Base-by-base conservation (phyloP, 441 rosid genomes). In the Syzygium malaccense region DNA sequence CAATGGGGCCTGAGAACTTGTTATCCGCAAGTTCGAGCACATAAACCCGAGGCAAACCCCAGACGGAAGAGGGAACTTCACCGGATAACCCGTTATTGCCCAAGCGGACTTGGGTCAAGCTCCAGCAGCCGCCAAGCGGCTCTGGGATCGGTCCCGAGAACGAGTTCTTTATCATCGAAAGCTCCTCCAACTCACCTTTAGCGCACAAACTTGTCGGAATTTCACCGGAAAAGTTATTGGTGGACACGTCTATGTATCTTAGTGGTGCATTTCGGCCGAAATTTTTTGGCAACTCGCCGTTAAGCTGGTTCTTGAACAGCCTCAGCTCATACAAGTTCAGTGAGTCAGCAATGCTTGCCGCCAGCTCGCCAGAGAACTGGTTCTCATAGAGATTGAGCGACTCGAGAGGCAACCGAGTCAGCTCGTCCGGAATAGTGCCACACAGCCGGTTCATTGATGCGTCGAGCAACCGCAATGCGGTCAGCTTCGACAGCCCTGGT, bases 361-460 rank as follows among this genome's bases (percentile, higher is more conserved):
- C 98, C 86, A 98, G 60, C 80, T 90, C 92, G 25, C 99, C 99
- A 86, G 92, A 92, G 33, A 98, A 92, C 4, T 78, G 78, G 86
- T 98, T 98, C 91, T 96, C 96, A 88, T 96, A 97, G 19, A 98
- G 97, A 89, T 94, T 96, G 92, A 98, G 95, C 90, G 98, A 95
- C 90, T 95, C 96, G 45, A 97, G 92, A 13, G 94, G 94, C 30
- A 98, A 91, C 55, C 83, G 92, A 90, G 97, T 93, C 62, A 98
- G 91, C 90, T 96, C 99, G 17, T 94, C 98, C 2, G 99, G 98
- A 88, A 97, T 95, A 10, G 89, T 26, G 15, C 99, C 99, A 5
- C 90, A 91, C 87, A 98, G 88, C 37, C 86, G 90, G 91, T 98
- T 98, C 99, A 95, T 96, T 8, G 99, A 96, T 28, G 95, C 96